Conservation (phyloP, 495 filamentous ascomycete genomes). For the Talaromyces nanjingensis region DNA sequence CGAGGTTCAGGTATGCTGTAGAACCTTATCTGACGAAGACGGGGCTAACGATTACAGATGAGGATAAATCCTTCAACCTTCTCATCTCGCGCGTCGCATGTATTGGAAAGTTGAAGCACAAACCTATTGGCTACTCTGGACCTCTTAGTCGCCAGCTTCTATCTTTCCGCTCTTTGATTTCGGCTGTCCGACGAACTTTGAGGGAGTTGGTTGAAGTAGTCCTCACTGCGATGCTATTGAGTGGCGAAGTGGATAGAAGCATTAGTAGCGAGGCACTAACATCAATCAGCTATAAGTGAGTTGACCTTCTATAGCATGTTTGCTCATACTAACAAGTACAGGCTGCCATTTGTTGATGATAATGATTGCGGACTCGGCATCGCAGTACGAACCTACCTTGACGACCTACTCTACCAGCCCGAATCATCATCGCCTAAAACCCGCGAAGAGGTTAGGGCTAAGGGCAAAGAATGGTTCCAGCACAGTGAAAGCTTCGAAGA, state of each 20-base stretch:
- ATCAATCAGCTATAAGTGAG: constrained; percentile 66
- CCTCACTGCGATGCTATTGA: constrained; percentile 69
- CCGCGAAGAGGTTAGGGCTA: constrained; percentile 51
- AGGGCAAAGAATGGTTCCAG: constrained; percentile 67
- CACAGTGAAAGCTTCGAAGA: constrained; percentile 66
- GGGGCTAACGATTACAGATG: constrained; percentile 29
- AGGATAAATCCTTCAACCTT: constrained; percentile 62
- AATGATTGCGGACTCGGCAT: constrained; percentile 83
- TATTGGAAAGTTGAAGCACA: constrained; percentile 73
- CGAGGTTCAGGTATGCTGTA: constrained; percentile 46
- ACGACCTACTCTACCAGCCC: constrained; percentile 61
- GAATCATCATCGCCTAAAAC: constrained; percentile 52
- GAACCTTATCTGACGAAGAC: constrained; percentile 7
- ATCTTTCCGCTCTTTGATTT: constrained; percentile 76
- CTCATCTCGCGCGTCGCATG: constrained; percentile 81
- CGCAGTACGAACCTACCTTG: constrained; percentile 86
- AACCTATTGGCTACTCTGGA: constrained; percentile 85
- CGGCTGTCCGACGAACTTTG: constrained; percentile 66
- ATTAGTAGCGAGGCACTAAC: constrained; percentile 51
- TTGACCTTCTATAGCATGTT: constrained; percentile 10
- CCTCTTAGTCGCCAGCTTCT: constrained; percentile 86
- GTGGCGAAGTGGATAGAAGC: constrained; percentile 65
- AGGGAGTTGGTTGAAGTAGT: constrained; percentile 80
- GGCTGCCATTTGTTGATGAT: constrained; percentile 78
- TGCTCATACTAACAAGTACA: constrained; percentile 34